A percentile compares a stretch with the other conserved stretches of the same genome.
Evolutionary conservation across 257 asterid genomes (phyloP).

Genomic region (Ilex aquifolium): DNA sequence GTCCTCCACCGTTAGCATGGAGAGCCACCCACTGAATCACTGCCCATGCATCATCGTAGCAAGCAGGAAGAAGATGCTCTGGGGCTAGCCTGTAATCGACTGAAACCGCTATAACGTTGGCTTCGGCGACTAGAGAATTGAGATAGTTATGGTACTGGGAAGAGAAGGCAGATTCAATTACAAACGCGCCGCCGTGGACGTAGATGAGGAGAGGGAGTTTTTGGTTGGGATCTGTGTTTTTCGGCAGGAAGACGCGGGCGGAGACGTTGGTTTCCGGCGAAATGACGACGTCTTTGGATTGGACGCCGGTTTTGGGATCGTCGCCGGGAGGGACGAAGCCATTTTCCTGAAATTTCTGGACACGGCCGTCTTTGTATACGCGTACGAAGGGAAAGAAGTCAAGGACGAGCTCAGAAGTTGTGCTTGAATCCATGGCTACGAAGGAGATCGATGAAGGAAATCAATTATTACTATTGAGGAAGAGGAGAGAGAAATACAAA

Average conservation of each 20-base stretch:
- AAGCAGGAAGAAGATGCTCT: constrained; percentile 40
- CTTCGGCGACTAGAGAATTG: constrained; percentile 25
- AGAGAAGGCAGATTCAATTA: constrained; percentile 27
- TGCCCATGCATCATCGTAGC: constrained; percentile 70
- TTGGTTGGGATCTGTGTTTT: constrained; percentile 13
- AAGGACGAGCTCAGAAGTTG: constrained; percentile 27
- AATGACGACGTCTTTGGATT: constrained; percentile 41
- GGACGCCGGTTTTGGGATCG: constrained; percentile 33
- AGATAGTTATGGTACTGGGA: constrained; percentile 40
- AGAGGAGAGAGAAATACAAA: not conserved
- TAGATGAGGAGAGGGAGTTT: constrained; percentile 44
- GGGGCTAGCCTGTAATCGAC: constrained; percentile 67
- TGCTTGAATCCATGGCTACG: constrained; percentile 28
- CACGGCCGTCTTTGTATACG: constrained; percentile 34
- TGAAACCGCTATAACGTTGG: constrained; percentile 41
- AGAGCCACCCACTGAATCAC: constrained; percentile 55
- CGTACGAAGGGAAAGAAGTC: constrained; percentile 37
- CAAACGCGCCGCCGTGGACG: constrained; percentile 52
- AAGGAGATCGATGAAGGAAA: too few relatives aligned
- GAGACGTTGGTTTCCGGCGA: constrained; percentile 37
- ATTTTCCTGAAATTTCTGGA: constrained; percentile 18
- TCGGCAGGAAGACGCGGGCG: constrained; percentile 49
- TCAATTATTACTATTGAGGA: too few relatives aligned
- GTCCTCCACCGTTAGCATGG: constrained; percentile 35
- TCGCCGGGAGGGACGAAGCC: constrained; percentile 26